phyloP scores from a whole-genome alignment of 371 early-diverging fungal genomes.

The Mortierella sp. region DNA sequence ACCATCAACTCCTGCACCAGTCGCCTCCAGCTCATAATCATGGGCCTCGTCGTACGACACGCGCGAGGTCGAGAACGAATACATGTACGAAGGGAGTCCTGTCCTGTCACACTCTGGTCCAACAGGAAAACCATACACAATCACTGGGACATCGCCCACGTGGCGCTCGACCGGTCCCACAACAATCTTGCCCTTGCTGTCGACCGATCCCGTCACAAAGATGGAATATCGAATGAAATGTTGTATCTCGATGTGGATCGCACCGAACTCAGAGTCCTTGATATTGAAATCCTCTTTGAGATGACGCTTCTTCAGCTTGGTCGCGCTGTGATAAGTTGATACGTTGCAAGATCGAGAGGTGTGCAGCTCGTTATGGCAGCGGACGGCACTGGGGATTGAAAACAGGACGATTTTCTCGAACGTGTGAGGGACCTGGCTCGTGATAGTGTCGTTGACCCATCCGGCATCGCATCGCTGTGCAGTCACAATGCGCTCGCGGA shows the following conservation, averaged over 20 bases:
- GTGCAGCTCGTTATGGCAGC: slow-evolving; percentile 32
- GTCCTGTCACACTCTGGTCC: slow-evolving; percentile 48
- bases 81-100: slow-evolving; percentile 43
- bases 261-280: slow-evolving; percentile 47
- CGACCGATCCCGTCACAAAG: slow-evolving; percentile 43
- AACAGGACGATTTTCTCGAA: slow-evolving; percentile 53
- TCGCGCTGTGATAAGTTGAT: slow-evolving; percentile 21
- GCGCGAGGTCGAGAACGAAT: slow-evolving; percentile 51
- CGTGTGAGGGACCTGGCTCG: slow-evolving; percentile 38
- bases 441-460: slow-evolving; percentile 40
- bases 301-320: slow-evolving; percentile 23
- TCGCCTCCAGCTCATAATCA: slow-evolving; percentile 44
- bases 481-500: slow-evolving; percentile 37
- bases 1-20: slow-evolving; percentile 1
- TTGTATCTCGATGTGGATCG: slow-evolving; percentile 44
- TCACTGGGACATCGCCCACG: slow-evolving; percentile 40
- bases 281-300: slow-evolving; percentile 33
- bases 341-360: slow-evolving; percentile 29
- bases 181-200: slow-evolving; percentile 38
- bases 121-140: slow-evolving; percentile 30
- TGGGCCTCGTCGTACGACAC: slow-evolving; percentile 50
- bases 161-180: slow-evolving; percentile 26
- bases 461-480: slow-evolving; percentile 52
- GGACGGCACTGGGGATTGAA: slow-evolving; percentile 35
- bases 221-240: slow-evolving; percentile 54